Percentiles rank a stretch among this genome's conserved stretches.
phyloP scores from a whole-genome alignment of 768 basidiomycete species.

The Bullera alba region DNA sequence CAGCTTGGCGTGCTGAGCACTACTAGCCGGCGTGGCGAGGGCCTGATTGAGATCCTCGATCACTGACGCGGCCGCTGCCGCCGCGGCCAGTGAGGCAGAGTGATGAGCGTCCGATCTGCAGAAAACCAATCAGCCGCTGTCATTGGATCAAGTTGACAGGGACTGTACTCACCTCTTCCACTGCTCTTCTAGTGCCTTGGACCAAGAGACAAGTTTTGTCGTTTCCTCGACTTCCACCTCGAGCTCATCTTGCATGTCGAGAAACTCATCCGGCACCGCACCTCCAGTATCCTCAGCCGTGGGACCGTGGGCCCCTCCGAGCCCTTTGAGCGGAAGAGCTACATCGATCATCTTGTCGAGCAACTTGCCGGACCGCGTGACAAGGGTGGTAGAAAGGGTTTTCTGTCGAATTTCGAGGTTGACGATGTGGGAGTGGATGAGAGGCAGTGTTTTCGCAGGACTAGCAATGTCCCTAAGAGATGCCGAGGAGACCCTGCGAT shows the following conservation, averaged over 20 bases:
- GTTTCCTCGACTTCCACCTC: conserved; percentile 16
- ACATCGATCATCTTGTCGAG: conserved; percentile 37
- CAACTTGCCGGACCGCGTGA: conserved; percentile 12
- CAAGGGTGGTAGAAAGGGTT: conserved; percentile 7
- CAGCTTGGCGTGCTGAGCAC: conserved; percentile 7
- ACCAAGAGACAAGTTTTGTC: conserved; percentile 8
- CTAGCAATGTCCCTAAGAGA: not conserved
- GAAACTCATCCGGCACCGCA: conserved; percentile 28
- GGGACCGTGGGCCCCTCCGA: conserved; percentile 24
- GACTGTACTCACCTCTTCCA: conserved; percentile 15
- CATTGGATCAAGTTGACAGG: not conserved
- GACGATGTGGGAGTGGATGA: conserved; percentile 18
- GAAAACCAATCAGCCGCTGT: too few species aligned
- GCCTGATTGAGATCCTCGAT: too few species aligned
- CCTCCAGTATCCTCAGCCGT: conserved; percentile 1
- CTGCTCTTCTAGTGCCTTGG: conserved; percentile 21
- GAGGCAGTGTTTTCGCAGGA: conserved; percentile 2
- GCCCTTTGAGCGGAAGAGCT: conserved; percentile 22
- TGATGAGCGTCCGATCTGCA: too few species aligned
- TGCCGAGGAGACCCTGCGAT: not conserved
- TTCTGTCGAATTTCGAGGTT: conserved; percentile 22
- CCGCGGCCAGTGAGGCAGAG: too few species aligned
- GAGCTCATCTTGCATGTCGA: conserved; percentile 35
- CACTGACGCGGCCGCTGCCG: too few species aligned
- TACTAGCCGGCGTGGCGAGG: too few species aligned